Base-by-base conservation (phyloP, 2,329 filamentous ascomycete species). In the Aspergillus sp. region DNA sequence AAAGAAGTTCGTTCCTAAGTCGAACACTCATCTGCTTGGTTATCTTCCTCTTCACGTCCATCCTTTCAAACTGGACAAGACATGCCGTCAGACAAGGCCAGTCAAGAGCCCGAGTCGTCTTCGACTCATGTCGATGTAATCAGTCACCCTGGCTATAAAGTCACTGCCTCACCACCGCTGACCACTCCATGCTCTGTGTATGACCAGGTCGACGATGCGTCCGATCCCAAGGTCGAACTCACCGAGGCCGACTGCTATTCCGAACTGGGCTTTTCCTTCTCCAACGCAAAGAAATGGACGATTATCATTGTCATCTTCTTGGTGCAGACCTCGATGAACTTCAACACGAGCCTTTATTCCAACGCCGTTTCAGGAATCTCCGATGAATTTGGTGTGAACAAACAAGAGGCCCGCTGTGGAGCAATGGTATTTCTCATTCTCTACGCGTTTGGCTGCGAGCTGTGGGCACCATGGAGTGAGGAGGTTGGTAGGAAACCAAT, bases 391-490 rank as follows among this genome's bases (percentile, higher is more conserved):
- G 49, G 67, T 39, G 81, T 90, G 48, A 82, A 79, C 49, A 67
- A 68, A 5, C 83, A 86, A 61, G 78, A 76, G 4, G 85, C 82
- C 7, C 77, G 85, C 44, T 75, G 78, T 43, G 86, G 86, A 57
- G 83, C 85, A 46, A 82, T 84, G 65, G 77, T 88, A 51, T 90
- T 89, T 67, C 68, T 90, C 30, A 74, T 90, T 41, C 65, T 81
- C 2, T 90, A 90, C 60, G 86, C 86, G 35, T 89, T 90, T 60
- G 86, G 87, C 27, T 90, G 87, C 60, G 86, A 90, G 64, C 74
- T 90, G 0, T 90, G 86, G 86, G 86, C 86, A 0, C 86, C 86
- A 0, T 90, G 86, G 84, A 85, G 79, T 19, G 86, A 90, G 61
- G 86, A 90, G 58, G 73, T 89, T 38, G 86, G 86, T 11, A 78